Base-by-base conservation (phyloP, 2,329 filamentous ascomycete species). In the Neopestalotiopsis rosae region DNA sequence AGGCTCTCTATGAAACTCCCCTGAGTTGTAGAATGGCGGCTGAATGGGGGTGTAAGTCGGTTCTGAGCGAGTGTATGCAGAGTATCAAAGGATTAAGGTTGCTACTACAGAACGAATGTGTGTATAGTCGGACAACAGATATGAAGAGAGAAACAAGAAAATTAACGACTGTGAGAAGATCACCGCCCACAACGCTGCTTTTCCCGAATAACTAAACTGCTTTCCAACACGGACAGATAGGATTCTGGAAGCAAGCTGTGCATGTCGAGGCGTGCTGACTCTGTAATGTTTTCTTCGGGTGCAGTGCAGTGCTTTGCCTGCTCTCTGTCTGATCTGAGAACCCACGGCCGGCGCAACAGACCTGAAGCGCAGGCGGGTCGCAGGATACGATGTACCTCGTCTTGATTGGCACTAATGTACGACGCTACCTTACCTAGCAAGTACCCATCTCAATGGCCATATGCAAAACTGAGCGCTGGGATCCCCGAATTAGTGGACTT, bases 361-460 rank as follows among this genome's bases (percentile, higher is more conserved):
- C 71, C 69, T 40, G 10, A 61, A 62, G 67, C 69, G 73, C 73
- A 74, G 65, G 65, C 68, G 71, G 69, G 68, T 67, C 70, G 72
- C 65, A 65, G 66, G 38, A 68, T 62, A 67, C 67, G 68, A 63
- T 67, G 64, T 58, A 56, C 49, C 64, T 66, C 69, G 52, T 71
- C 66, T 62, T 20, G 65, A 67, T 20, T 61, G 65, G 56, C 65
- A 61, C 65, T 49, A 61, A 61, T 45, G 62, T 52, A 49, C 24
- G 24, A 45, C 38, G 62, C 38, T 45, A 42, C 38, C 17, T 30
- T 34, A 42, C 38, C 17, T 30, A 40, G 61, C 61, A 38, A 42
- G 30, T 14, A 20, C 30, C 34, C 61, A 20, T 28, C 28, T 14
- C 28, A n/a, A 28, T 40, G 61, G 17, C 20, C 20, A 28, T 28